Conservation (phyloP, 441 rosid species). For the Gossypium schwendimanii region DNA sequence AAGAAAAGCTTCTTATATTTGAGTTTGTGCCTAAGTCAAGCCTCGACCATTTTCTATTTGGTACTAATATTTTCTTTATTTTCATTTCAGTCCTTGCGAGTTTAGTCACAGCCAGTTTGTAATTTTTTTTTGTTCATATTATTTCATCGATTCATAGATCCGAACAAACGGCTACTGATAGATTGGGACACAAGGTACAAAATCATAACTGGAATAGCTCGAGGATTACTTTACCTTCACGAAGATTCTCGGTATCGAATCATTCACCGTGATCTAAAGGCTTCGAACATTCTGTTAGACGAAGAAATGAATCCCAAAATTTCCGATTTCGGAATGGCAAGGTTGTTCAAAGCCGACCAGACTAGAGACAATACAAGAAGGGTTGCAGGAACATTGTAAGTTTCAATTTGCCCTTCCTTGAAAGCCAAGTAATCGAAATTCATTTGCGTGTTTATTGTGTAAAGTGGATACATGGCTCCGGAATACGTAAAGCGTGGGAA, state of each 20-base stretch:
- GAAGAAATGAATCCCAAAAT: constrained; percentile 20
- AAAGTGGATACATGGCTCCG: constrained; percentile 27
- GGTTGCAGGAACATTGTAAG: constrained; percentile 19
- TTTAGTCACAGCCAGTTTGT: too few relatives aligned
- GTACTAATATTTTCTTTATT: constrained; percentile 8
- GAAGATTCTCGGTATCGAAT: constrained; percentile 20
- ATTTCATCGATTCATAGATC: not conserved
- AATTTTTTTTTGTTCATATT: too few relatives aligned
- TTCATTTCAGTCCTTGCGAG: too few relatives aligned
- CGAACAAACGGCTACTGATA: not conserved
- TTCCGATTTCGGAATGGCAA: constrained; percentile 16
- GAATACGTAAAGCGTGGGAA: constrained; percentile 25
- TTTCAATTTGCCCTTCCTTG: not conserved
- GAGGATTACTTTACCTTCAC: constrained; percentile 24
- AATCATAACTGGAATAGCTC: not conserved
- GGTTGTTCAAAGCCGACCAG: not conserved
- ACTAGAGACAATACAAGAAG: not conserved
- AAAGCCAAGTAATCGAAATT: too few relatives aligned
- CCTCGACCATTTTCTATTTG: constrained; percentile 48
- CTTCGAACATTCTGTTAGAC: constrained; percentile 20
- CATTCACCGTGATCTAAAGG: constrained; percentile 21
- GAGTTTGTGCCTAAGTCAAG: constrained; percentile 51
- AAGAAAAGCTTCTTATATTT: constrained; percentile 44
- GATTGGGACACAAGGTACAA: constrained; percentile 10
- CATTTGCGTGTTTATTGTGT: not conserved